Evolutionary conservation across 169 alveolate species (phyloP).

Genomic region (Cryptosporidium ryanae): DNA sequence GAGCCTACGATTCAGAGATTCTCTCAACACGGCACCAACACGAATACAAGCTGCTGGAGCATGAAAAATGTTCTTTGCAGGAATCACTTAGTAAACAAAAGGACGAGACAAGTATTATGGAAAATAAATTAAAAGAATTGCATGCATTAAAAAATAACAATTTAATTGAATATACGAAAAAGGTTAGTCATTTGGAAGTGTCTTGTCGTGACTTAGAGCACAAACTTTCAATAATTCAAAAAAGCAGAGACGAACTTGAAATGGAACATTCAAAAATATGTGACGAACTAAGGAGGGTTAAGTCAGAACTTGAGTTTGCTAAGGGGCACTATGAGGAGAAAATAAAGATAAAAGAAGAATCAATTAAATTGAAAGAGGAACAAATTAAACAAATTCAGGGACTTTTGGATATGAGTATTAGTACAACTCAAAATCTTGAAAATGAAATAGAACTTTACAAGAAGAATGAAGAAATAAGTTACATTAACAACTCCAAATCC

Average conservation of each 20-base stretch:
- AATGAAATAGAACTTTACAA: constrained; percentile 21
- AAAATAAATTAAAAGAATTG: constrained; percentile 36
- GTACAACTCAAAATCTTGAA: constrained; percentile 51
- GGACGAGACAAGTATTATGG: constrained; percentile 25
- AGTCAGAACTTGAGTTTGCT: constrained; percentile 63
- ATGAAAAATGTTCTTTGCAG: constrained; percentile 26
- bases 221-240: constrained; percentile 35
- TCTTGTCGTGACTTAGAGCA: constrained; percentile 64
- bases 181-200: constrained; percentile 51
- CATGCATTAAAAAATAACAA: constrained; percentile 36
- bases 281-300: constrained; percentile 68
- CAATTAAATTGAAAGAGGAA: constrained; percentile 49
- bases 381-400: constrained; percentile 53
- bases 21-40: constrained; percentile 47
- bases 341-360: constrained; percentile 60
- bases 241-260: constrained; percentile 67
- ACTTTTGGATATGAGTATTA: constrained; percentile 61
- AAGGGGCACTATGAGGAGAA: constrained; percentile 70
- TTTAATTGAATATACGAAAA: constrained; percentile 42
- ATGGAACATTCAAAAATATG: constrained; percentile 34
- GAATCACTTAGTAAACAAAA: constrained; percentile 22
- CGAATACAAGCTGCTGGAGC: constrained; percentile 41
- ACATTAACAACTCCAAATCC: background rate
- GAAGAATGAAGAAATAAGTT: background rate
- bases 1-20: constrained; percentile 68